These are phyloP conservation scores for Brassica cretica DNA, from an alignment of 345 rosid genomes.

Conservation along the genomic window DNA sequence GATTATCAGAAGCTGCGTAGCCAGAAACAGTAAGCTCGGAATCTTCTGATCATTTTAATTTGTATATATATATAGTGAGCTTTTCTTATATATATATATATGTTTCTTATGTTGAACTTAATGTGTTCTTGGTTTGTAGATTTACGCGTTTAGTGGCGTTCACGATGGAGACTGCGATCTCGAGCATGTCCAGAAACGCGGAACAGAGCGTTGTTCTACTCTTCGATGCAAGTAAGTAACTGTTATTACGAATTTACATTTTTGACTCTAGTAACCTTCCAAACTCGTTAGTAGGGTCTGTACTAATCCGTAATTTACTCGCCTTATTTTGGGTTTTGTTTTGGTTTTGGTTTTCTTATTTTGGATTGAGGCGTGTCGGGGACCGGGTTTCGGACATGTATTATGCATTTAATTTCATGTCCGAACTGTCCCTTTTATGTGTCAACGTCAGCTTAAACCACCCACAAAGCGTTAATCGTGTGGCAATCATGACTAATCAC, in stretches of 20 bases:
- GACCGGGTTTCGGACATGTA: slow-evolving; percentile 22
- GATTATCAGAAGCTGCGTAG: slow-evolving; percentile 81
- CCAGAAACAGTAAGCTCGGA: slow-evolving; percentile 65
- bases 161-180: slow-evolving; percentile 82
- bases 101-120: not conserved
- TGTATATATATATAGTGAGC: not conserved
- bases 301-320: slow-evolving; percentile 10
- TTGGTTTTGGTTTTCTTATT: not conserved
- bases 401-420: slow-evolving; percentile 25
- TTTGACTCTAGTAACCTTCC: not conserved
- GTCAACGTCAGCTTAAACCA: slow-evolving; percentile 21
- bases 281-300: not conserved
- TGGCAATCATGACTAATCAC: not conserved
- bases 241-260: slow-evolving; percentile 43
- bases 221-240: slow-evolving; percentile 80
- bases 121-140: slow-evolving; percentile 33
- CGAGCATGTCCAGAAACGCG: slow-evolving; percentile 75
- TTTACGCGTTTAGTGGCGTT: slow-evolving; percentile 82
- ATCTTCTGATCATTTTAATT: not conserved
- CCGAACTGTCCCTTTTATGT: slow-evolving; percentile 18
- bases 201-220: slow-evolving; percentile 75
- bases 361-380: slow-evolving; percentile 29
- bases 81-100: not conserved
- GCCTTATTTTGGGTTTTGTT: not conserved
- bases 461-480: not conserved